phyloP scores from a whole-genome alignment of 2,329 filamentous ascomycete species.

The Tolypocladium ovalisporum region DNA sequence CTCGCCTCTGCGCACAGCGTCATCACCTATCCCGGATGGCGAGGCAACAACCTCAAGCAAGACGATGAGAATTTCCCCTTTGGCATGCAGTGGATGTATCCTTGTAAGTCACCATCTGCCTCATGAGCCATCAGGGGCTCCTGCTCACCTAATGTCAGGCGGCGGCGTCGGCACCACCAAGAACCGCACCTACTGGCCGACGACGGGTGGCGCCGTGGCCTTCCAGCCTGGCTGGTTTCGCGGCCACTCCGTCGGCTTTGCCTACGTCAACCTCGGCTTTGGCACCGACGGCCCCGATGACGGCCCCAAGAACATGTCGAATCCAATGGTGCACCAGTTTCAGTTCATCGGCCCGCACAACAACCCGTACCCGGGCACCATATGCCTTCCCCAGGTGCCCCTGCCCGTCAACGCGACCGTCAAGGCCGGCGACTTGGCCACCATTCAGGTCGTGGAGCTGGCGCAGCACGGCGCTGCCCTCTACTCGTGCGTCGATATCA shows the following conservation, averaged over 20 bases:
- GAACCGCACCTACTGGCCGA: slow-evolving; percentile 90
- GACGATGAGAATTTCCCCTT: slow-evolving; percentile 73
- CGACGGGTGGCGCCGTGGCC: slow-evolving; percentile 74
- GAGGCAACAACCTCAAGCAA: slow-evolving; percentile 75
- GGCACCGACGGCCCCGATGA: slow-evolving; percentile 53
- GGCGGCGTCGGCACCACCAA: slow-evolving; percentile 67
- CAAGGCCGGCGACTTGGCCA: slow-evolving; percentile 75
- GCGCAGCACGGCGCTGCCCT: slow-evolving; percentile 76
- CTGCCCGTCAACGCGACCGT: slow-evolving; percentile 62
- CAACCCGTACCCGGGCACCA: slow-evolving; percentile 73
- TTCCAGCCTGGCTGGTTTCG: slow-evolving; percentile 95
- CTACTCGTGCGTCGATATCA: slow-evolving; percentile 93
- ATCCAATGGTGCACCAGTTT: slow-evolving; percentile 69
- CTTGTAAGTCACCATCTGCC: slow-evolving; percentile 50
- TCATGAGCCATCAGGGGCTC: not conserved
- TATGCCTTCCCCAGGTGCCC: slow-evolving; percentile 85
- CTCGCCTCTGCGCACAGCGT: slow-evolving; percentile 62
- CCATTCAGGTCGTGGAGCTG: slow-evolving; percentile 77
- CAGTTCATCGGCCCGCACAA: slow-evolving; percentile 74
- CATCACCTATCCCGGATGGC: slow-evolving; percentile 76
- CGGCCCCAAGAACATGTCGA: slow-evolving; percentile 78
- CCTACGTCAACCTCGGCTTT: slow-evolving; percentile 88
- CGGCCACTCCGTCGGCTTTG: slow-evolving; percentile 69
- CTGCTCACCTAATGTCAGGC: slow-evolving; percentile 40
- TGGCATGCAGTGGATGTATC: slow-evolving; percentile 93